Conservation (phyloP, 352 stramenopile species). For the Phytophthora palmivora region DNA sequence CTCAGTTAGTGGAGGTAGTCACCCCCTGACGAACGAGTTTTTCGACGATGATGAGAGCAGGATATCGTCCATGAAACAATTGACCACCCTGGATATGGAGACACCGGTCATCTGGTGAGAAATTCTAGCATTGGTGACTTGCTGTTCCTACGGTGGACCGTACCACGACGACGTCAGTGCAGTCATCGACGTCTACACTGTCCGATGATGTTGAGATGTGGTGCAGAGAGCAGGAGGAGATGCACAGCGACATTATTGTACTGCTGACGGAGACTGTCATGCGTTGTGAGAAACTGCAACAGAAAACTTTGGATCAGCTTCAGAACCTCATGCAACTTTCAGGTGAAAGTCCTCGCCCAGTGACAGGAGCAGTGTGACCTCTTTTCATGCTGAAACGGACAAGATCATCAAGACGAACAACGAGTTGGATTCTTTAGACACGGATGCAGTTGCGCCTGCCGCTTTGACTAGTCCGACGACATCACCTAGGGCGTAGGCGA, state of each 20-base stretch:
- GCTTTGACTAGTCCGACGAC: constrained; percentile 10
- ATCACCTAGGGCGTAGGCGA: constrained; percentile 13
- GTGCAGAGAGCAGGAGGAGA: constrained; percentile 85
- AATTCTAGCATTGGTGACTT: constrained; percentile 14
- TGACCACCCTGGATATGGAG: constrained; percentile 19
- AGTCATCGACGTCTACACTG: constrained; percentile 63
- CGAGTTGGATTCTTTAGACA: constrained; percentile 16
- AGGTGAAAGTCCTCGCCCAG: constrained; percentile 31
- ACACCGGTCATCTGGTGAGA: constrained; percentile 1
- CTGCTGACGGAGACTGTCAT: constrained; percentile 85
- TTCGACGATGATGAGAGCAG: constrained; percentile 37
- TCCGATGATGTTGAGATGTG: constrained; percentile 84
- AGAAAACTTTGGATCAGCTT: constrained; percentile 86
- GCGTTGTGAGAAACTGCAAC: constrained; percentile 81
- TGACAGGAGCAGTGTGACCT: constrained; percentile 30
- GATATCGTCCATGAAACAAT: constrained; percentile 34
- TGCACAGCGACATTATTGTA: constrained; percentile 85
- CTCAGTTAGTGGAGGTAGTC: constrained; percentile 23
- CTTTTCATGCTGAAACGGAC: constrained; percentile 28
- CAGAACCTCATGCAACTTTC: constrained; percentile 84
- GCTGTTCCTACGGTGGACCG: constrained; percentile 32
- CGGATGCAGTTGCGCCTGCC: constrained; percentile 14
- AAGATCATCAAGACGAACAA: constrained; percentile 20
- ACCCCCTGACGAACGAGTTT: constrained; percentile 10
- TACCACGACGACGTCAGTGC: constrained; percentile 50